phyloP scores from a whole-genome alignment of 148 eudicot species.

The Persicaria maculosa region DNA sequence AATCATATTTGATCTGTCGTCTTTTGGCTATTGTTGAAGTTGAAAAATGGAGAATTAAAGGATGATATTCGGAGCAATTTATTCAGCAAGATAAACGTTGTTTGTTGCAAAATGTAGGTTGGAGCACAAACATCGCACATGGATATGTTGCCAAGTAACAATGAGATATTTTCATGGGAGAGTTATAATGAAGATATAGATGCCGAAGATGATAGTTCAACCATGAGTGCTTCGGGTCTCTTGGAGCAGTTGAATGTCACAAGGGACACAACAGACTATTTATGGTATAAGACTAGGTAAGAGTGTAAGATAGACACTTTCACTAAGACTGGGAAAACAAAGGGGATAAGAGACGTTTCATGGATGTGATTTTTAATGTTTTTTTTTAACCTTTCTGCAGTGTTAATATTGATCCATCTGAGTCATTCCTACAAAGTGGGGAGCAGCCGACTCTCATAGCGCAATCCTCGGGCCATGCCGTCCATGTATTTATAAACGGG shows the following conservation, averaged over 20 bases:
- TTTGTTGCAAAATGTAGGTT: slow-evolving; percentile 38
- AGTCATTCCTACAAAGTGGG: slow-evolving; percentile 66
- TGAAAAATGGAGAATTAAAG: neutral
- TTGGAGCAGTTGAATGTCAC: slow-evolving; percentile 91
- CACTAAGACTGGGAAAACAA: neutral
- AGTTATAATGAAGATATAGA: slow-evolving; percentile 66
- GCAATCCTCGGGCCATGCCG: slow-evolving; percentile 72
- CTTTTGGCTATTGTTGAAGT: neutral
- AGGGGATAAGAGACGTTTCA: neutral
- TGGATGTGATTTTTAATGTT: neutral
- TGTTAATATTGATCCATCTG: slow-evolving; percentile 62
- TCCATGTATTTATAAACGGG: slow-evolving; percentile 84
- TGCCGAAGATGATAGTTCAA: slow-evolving; percentile 39
- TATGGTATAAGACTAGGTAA: slow-evolving; percentile 93
- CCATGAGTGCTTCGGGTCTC: slow-evolving; percentile 59
- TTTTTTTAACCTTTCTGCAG: slow-evolving; percentile 28
- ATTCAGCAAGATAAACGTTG: neutral
- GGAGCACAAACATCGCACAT: slow-evolving; percentile 78
- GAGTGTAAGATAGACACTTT: neutral
- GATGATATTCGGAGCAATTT: neutral
- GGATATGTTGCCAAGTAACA: slow-evolving; percentile 59
- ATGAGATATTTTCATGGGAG: slow-evolving; percentile 57
- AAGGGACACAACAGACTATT: slow-evolving; percentile 80
- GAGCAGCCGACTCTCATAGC: slow-evolving; percentile 68
- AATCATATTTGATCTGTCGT: neutral